Conservation (phyloP, 2,329 filamentous ascomycete genomes). For the Coniochaeta sp. region DNA sequence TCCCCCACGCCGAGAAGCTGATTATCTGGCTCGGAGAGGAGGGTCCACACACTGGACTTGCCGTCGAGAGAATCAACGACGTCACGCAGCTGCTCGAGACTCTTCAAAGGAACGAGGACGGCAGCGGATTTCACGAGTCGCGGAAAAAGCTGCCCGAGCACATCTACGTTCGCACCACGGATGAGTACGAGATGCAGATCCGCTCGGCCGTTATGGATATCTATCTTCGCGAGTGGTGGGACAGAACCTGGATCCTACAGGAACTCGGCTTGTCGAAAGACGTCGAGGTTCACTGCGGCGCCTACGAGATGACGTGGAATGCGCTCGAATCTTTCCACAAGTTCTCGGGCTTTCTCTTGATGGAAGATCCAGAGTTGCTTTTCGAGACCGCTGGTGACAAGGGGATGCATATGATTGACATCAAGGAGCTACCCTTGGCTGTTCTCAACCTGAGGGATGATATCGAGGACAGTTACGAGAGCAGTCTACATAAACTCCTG, state of each 20-base stretch:
- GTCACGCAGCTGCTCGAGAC: not conserved
- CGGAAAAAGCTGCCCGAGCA: not conserved
- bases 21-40: constrained; percentile 11
- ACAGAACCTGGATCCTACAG: not conserved
- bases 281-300: not conserved
- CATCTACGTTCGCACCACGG: not conserved
- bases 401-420: not conserved
- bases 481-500: not conserved
- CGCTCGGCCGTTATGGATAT: not conserved
- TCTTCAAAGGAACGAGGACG: not conserved
- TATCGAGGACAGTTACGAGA: not conserved
- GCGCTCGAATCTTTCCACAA: not conserved
- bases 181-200: not conserved
- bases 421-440: not conserved
- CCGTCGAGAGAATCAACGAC: not conserved
- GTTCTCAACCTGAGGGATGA: not conserved
- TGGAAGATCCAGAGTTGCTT: not conserved
- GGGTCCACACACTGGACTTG: not conserved
- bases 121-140: not conserved
- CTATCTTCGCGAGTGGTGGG: not conserved
- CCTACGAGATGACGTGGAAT: not conserved
- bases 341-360: not conserved
- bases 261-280: not conserved
- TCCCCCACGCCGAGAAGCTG: constrained; percentile 11
- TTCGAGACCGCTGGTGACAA: not conserved